A percentile compares a stretch with the other conserved stretches of the same genome.
Evolutionary conservation across 1,139 yeast genomes (phyloP).

Genomic region (Wickerhamomyces sp.): DNA sequence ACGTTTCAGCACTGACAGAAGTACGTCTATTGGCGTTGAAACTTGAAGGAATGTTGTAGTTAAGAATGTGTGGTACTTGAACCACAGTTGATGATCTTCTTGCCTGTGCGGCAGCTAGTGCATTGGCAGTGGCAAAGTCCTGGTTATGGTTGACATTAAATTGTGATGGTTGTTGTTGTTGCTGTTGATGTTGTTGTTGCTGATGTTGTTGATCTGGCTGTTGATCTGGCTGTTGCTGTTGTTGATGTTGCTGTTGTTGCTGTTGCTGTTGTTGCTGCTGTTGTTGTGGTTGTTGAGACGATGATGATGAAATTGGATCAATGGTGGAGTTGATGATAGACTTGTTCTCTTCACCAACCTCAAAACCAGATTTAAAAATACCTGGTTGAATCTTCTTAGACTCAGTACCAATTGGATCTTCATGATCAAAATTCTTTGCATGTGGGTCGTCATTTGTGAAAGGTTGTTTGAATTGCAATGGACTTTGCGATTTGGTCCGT

Average conservation of each 20-base stretch:
- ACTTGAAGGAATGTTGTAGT: slow-evolving; percentile 39
- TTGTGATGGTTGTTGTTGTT: slow-evolving; percentile 13
- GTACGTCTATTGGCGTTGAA: slow-evolving; percentile 83
- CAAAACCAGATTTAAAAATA: slow-evolving; percentile 27
- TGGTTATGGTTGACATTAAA: slow-evolving; percentile 10
- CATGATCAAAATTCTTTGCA: slow-evolving; percentile 32
- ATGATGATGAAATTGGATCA: slow-evolving; percentile 17
- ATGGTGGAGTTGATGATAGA: slow-evolving; percentile 22
- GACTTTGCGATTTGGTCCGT: slow-evolving; percentile 7
- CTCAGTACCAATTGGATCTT: slow-evolving; percentile 6
- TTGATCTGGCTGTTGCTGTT: slow-evolving; percentile 4
- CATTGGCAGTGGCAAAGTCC: slow-evolving; percentile 2
- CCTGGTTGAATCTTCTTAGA: slow-evolving; percentile 11
- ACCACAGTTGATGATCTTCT: slow-evolving; percentile 18
- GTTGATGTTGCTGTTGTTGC: slow-evolving; percentile 11
- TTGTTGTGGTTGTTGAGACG: neutral
- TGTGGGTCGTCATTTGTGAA: slow-evolving; percentile 63
- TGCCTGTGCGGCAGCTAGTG: slow-evolving; percentile 15
- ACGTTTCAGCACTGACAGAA: slow-evolving; percentile 77
- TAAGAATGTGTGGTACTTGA: slow-evolving; percentile 12
- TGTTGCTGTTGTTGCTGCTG: too few relatives aligned
- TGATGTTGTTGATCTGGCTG: slow-evolving; percentile 9
- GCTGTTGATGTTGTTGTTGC: slow-evolving; percentile 5
- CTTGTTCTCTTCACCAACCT: slow-evolving; percentile 30
- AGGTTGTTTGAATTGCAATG: slow-evolving; percentile 52